Evolutionary conservation across 2,329 filamentous ascomycete species (phyloP), one percentile per base, ranked within the genome.

Genomic region (Xylaria sp.): DNA sequence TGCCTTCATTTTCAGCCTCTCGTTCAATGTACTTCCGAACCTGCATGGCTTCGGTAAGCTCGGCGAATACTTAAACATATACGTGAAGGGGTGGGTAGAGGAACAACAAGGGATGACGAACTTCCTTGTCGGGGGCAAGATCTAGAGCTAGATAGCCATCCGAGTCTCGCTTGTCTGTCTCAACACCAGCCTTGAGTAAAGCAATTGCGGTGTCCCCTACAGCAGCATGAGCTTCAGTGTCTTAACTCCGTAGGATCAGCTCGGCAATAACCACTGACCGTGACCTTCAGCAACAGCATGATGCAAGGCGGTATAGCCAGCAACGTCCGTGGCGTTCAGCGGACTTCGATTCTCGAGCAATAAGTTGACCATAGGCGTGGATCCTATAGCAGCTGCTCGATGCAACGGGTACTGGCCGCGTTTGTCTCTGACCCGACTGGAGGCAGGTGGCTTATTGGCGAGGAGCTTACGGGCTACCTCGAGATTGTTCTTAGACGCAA

Each of bases 331-430:
- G 2, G 93, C 90, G 79, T 97, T 93, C 28, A 98, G 77, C 0
- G 95, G 94, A 72, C 93, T 97, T 72, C 84, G 86, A 73, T 92
- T 87, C 75, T 92, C 88, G 18, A 97, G 82, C 15, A 99, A 82
- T 43, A 97, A 81, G 74, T 90, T 91, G 56, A 97, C 85, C 82
- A 99, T 93, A 5, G 95, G 94, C n/a, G 91, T 87, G 4, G 91
- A 95, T 7, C 97, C 97, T 3, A 94, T 89, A 2, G 96, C 95
- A 0, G 96, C 95, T 3, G 96, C 96, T 20, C 96, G 89, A 80
- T 99, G 97, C 30, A 99, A 86, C 7, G 97, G 87, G 65, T 97
- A 89, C 78, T 97, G 95, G n/a, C 93, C 93, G 34, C 94, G 88
- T 76, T 89, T 92, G 78, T 99, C 96, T 71, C 93, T 93, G 2